phyloP scores from a whole-genome alignment of 2,329 filamentous ascomycete genomes.

The Diplodia seriata region DNA sequence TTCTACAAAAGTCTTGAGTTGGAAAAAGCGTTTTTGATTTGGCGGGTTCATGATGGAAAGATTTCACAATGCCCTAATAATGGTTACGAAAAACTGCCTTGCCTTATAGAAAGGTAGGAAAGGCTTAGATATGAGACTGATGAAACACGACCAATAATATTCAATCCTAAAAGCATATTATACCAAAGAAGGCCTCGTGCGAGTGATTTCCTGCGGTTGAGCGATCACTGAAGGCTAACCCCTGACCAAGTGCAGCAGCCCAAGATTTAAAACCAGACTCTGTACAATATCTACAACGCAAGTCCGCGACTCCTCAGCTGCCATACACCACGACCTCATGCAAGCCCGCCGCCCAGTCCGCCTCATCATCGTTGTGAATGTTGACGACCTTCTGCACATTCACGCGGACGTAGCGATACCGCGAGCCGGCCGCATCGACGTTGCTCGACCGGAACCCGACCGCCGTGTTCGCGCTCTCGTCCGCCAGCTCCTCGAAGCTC shows the following conservation, averaged over 20 bases:
- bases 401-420: constrained; percentile 1
- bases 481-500: background rate
- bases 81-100: no score
- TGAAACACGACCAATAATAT: background rate
- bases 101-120: no score
- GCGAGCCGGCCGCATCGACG: background rate
- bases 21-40: no score
- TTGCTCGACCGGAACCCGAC: constrained; percentile 18
- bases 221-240: background rate
- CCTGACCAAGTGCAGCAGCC: background rate
- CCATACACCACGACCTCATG: constrained; percentile 19
- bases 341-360: constrained; percentile 16
- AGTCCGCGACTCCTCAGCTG: background rate
- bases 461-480: constrained; percentile 17
- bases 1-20: no score
- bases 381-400: constrained; percentile 25
- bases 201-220: background rate
- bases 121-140: background rate
- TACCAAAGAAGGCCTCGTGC: no score
- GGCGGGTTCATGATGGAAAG: no score
- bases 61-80: no score
- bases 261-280: no score
- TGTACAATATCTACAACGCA: background rate
- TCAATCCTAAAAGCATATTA: no score
- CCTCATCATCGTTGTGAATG: constrained; percentile 24